Conservation (phyloP, 768 basidiomycete genomes). For the Mycena epipterygia region DNA sequence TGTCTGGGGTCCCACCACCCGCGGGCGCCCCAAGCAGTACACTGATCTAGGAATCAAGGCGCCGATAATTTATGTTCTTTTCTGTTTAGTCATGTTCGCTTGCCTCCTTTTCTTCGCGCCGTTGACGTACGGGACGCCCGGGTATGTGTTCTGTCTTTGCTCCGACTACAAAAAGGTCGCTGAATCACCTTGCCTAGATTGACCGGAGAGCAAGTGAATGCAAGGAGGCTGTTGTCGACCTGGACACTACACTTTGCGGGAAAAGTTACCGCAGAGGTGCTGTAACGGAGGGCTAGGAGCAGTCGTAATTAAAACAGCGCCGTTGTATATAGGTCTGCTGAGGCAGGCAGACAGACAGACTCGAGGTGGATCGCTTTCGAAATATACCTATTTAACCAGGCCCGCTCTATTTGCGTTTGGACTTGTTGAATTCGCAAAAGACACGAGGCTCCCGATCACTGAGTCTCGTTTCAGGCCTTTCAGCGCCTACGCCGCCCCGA, state of each 20-base stretch:
- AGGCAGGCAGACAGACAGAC: conserved; percentile 6
- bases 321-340: conserved; percentile 32
- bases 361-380: conserved; percentile 29
- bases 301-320: conserved; percentile 23
- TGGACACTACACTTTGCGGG: conserved; percentile 97
- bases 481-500: conserved; percentile 46
- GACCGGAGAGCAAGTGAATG: conserved; percentile 87
- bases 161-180: conserved; percentile 11
- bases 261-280: conserved; percentile 52
- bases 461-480: background rate
- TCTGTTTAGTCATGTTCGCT: conserved; percentile 70
- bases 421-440: conserved; percentile 2
- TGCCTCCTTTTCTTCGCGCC: conserved; percentile 86
- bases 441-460: conserved; percentile 27
- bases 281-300: conserved; percentile 17
- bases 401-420: background rate
- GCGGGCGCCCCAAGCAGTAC: conserved; percentile 66
- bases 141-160: conserved; percentile 64
- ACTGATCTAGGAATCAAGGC: conserved; percentile 87
- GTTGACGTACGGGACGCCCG: conserved; percentile 96
- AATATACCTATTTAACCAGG: conserved; percentile 29
- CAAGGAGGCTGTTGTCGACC: conserved; percentile 83
- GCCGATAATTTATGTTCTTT: conserved; percentile 70
- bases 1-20: conserved; percentile 75
- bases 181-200: conserved; percentile 63